These are phyloP conservation scores for Ceraceosorus guamensis DNA, from an alignment of 1,284 basidiomycete genomes.

Conservation along the genomic window DNA sequence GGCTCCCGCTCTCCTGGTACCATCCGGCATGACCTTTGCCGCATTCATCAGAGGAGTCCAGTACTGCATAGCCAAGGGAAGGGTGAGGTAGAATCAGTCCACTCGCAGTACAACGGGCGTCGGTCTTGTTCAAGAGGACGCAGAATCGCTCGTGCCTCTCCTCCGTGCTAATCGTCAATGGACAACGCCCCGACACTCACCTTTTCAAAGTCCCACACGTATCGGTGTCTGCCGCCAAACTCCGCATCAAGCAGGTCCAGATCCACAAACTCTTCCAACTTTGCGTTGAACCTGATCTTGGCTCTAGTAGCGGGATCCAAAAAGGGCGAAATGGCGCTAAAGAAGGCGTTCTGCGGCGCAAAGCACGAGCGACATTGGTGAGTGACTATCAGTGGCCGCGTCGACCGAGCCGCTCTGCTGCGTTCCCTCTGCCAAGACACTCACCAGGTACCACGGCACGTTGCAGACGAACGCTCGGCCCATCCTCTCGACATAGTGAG, in stretches of 20 bases:
- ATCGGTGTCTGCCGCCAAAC: conserved; percentile 66
- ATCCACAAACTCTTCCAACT: conserved; percentile 65
- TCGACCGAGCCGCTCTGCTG: conserved; percentile 1
- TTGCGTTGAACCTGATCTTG: conserved; percentile 65
- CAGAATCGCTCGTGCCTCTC: too few relatives aligned
- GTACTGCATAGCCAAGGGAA: too few relatives aligned
- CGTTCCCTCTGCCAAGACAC: too few relatives aligned
- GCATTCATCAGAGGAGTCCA: neutral
- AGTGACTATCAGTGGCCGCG: conserved; percentile 16
- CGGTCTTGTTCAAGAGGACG: too few relatives aligned
- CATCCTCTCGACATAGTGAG: conserved; percentile 82
- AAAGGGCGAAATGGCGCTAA: conserved; percentile 77
- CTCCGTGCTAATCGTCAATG: too few relatives aligned
- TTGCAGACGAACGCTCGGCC: conserved; percentile 78
- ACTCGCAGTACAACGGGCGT: too few relatives aligned
- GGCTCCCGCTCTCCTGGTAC: neutral
- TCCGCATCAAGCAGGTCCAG: conserved; percentile 69
- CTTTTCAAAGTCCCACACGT: conserved; percentile 65
- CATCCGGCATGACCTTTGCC: neutral
- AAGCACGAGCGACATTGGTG: conserved; percentile 35
- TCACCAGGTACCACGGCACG: conserved; percentile 56
- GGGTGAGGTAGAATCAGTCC: too few relatives aligned
- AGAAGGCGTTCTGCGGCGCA: conserved; percentile 52
- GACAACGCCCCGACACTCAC: too few relatives aligned
- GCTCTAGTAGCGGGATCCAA: conserved; percentile 81